These are phyloP conservation scores for Psilocybe cubensis DNA, from an alignment of 768 basidiomycete species.

Conservation along the genomic window DNA sequence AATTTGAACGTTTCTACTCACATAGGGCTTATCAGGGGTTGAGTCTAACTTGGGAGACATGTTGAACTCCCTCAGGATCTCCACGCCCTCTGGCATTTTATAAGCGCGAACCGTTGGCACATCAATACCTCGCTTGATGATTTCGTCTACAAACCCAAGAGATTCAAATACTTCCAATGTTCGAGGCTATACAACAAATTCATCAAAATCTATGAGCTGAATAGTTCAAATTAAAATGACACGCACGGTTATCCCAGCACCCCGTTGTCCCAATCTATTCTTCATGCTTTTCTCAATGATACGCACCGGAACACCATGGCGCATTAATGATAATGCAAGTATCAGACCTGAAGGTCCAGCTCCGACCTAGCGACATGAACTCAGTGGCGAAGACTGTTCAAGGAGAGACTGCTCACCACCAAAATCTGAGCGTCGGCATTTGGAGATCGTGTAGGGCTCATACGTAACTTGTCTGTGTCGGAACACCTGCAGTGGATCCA, in stretches of 20 bases:
- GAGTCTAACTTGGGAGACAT: conserved; percentile 26
- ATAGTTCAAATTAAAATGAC: too few relatives aligned
- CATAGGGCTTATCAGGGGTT: conserved; percentile 35
- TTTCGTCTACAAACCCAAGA: conserved; percentile 38
- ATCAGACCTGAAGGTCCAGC: conserved; percentile 48
- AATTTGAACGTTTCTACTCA: conserved; percentile 17
- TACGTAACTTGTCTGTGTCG: too few relatives aligned
- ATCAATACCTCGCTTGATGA: conserved; percentile 26
- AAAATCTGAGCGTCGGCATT: too few relatives aligned
- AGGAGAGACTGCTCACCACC: too few relatives aligned
- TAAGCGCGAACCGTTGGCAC: conserved; percentile 33
- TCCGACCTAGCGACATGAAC: too few relatives aligned
- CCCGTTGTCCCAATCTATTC: conserved; percentile 38
- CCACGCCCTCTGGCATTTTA: conserved; percentile 31
- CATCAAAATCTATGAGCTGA: too few relatives aligned
- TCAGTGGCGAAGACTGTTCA: too few relatives aligned
- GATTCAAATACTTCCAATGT: conserved; percentile 44
- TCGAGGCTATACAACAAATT: conserved; percentile 37
- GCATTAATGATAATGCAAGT: conserved; percentile 41
- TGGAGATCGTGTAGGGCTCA: too few relatives aligned
- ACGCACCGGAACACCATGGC: conserved; percentile 50
- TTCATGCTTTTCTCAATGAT: conserved; percentile 48
- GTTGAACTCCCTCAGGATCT: conserved; percentile 28
- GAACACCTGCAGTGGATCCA: too few relatives aligned
- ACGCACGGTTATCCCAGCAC: conserved; percentile 36